A percentile compares a stretch with the other conserved stretches of the same genome.
These are phyloP conservation scores for Rhododendron simsii DNA, from an alignment of 148 eudicot genomes.

Conservation along the genomic window DNA sequence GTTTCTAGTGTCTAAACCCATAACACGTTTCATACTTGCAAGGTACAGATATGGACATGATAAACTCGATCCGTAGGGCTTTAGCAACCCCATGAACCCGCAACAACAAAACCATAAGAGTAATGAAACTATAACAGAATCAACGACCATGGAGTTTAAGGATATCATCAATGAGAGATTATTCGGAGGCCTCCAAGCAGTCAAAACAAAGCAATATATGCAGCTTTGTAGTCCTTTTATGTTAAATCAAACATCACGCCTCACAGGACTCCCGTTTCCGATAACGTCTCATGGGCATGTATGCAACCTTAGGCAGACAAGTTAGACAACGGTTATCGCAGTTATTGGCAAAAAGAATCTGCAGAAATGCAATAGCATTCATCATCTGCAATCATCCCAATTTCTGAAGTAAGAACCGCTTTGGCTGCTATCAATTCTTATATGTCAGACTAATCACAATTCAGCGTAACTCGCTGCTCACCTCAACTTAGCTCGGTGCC, in stretches of 20 bases:
- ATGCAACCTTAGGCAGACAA: neutral
- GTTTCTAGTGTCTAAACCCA: neutral
- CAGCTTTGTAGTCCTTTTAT: neutral
- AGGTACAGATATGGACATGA: neutral
- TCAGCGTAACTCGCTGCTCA: neutral
- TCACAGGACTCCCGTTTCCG: neutral
- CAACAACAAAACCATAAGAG: neutral
- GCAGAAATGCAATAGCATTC: neutral
- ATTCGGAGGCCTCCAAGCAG: neutral
- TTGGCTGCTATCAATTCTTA: neutral
- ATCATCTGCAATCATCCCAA: neutral
- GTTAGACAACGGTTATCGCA: neutral
- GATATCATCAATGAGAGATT: neutral
- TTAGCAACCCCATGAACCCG: neutral
- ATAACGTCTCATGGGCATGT: neutral
- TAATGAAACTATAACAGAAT: neutral
- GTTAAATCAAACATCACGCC: neutral
- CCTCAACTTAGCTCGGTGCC: neutral
- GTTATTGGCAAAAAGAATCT: neutral
- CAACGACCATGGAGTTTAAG: neutral
- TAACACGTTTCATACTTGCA: neutral
- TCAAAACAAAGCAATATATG: too few relatives aligned
- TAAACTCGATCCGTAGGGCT: neutral
- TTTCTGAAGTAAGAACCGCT: neutral
- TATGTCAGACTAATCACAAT: neutral